Base-by-base conservation (phyloP, 2,329 filamentous ascomycete genomes). In the Trichoderma koningii region DNA sequence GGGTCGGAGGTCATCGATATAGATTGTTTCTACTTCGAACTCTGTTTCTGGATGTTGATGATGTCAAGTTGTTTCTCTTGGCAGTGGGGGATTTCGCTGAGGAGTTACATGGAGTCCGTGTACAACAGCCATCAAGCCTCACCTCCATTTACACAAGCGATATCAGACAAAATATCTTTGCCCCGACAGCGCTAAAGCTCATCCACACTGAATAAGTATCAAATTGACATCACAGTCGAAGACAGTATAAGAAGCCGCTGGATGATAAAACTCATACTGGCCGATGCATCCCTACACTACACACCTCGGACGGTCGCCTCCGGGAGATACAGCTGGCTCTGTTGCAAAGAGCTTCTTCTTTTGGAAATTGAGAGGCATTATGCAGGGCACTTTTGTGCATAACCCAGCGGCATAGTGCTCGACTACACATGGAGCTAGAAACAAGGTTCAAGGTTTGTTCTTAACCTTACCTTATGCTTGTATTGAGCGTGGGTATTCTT, bases 391-490 rank as follows among this genome's bases (percentile, higher is more conserved):
- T 53, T 62, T 62, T 62, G 48, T n/a, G 30, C 41, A 21, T 45
- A 7, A 45, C 45, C 19, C 7, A 26, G 0, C 19, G 9, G 7
- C 14, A 45, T 38, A 44, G 14, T 38, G 26, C 7, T 45, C 19
- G 1, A 17, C 45, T 17, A 1, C 28, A 30, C 34, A 14, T 38
- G 34, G 0, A 15, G 1, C 17, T 15, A 6, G 14, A 38, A 53
- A 21, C n/a, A 19, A 34, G 28, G 28, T 52, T 34, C 0, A 9
- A 34, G 5, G 17, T n/a, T 51, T 12, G 14, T 30, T 17, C 21
- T 44, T 61, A 52, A 52, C 57, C 57, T 61, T 61, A 52, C 57
- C 21, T 61, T 61, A 61, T 61, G 57, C 57, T 51, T 61, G 38
- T 61, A 23, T 34, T 12, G 3, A 30, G 23, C 7, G 41, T 28